Conservation (phyloP, 345 rosid species). For the Bruguiera parviflora region DNA sequence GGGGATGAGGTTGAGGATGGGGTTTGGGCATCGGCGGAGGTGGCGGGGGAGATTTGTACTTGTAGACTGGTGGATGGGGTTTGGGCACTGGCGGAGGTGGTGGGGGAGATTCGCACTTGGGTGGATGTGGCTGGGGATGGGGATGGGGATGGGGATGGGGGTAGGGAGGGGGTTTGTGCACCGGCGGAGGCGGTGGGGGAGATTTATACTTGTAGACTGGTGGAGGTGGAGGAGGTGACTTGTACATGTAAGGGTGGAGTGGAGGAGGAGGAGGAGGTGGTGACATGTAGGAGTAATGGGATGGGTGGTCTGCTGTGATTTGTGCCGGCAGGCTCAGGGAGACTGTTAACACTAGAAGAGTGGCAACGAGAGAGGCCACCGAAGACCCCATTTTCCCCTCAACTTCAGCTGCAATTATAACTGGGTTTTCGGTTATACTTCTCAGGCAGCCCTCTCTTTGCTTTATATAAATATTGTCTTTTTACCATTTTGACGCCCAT, state of each 20-base stretch:
- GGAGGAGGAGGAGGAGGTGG: conserved; percentile 33
- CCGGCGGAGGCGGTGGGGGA: conserved; percentile 22
- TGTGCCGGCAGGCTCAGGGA: conserved; percentile 44
- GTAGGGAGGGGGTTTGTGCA: conserved; percentile 1
- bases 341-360: conserved; percentile 42
- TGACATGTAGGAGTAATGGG: conserved; percentile 4
- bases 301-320: conserved; percentile 36
- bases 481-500: conserved; percentile 10
- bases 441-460: conserved; percentile 12
- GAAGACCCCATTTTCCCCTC: conserved; percentile 40
- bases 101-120: conserved; percentile 25
- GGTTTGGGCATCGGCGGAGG: conserved; percentile 13
- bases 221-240: conserved; percentile 28
- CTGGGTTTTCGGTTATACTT: conserved; percentile 33
- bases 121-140: conserved; percentile 10
- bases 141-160: conserved; percentile 24
- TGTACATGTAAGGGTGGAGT: too few species aligned
- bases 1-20: too few species aligned
- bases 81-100: conserved; percentile 15
- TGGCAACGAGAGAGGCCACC: conserved; percentile 46
- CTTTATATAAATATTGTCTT: conserved; percentile 58
- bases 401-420: neutral
- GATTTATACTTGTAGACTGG: conserved; percentile 17
- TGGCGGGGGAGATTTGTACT: conserved; percentile 28
- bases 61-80: neutral